These are phyloP conservation scores for Cardamine chenopodiifolia DNA, from an alignment of 345 rosid genomes.

Conservation along the genomic window DNA sequence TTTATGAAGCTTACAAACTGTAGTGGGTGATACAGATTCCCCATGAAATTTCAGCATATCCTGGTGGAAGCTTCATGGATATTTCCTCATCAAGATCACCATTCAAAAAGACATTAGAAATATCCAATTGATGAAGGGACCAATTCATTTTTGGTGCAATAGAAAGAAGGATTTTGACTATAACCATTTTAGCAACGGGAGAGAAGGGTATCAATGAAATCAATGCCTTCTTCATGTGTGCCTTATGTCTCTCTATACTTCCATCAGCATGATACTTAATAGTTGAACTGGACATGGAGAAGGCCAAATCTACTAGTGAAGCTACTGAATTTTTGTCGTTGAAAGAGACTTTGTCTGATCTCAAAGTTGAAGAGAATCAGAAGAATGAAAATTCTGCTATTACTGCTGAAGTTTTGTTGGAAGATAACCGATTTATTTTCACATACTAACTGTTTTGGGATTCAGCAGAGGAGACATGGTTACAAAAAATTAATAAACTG, in stretches of 20 bases:
- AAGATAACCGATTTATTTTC: background rate
- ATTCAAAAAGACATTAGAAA: background rate
- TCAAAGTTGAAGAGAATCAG: background rate
- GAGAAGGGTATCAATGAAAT: background rate
- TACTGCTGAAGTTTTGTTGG: background rate
- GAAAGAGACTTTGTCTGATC: background rate
- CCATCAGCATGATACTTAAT: too few species aligned
- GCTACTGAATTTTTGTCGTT: background rate
- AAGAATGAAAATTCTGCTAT: background rate
- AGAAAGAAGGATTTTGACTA: background rate
- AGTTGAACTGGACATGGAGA: background rate
- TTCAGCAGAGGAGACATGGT: background rate
- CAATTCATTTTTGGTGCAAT: background rate
- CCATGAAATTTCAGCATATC: background rate
- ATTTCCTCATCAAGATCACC: background rate
- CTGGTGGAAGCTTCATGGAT: background rate
- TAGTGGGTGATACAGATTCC: background rate
- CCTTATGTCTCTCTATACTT: too few species aligned
- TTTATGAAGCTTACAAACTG: accelerated
- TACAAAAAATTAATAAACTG: background rate
- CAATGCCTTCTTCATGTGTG: too few species aligned
- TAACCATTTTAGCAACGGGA: background rate
- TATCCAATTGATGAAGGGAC: background rate
- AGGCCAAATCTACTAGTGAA: background rate
- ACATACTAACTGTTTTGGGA: background rate